Evolutionary conservation across 129 eudicot genomes (phyloP), one percentile per base, ranked within the genome.

Genomic region (Flaveria bidentis): DNA sequence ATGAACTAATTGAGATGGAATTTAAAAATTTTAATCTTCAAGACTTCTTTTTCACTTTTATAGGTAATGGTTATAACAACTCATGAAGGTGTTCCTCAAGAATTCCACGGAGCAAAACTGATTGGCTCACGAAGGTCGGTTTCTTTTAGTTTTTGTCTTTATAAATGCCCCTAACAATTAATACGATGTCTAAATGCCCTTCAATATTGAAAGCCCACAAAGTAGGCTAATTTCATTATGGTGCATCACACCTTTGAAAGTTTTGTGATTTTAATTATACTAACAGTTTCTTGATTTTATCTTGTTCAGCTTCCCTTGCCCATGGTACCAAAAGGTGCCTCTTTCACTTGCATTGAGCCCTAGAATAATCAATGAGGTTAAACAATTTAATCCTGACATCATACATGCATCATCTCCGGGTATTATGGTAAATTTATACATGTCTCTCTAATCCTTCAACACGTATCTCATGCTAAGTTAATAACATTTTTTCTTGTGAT

Each of bases 391-490:
- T 81, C 99, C 99, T 5, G 99, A 95, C 74, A 95, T 95, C 45
- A 89, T 95, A 52, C 99, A 95, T 16, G 99, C 97, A 52, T 91
- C 99, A 15, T 95, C 99, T 26, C 99, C 99, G 26, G 97, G 97
- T 69, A 80, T 95, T 69, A 95, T 95, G 99, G 99, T 95, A 84
- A 51, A 65, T 44, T 75, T 28, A 74, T 50, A 45, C 44, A 56
- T 66, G 61, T 15, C 30, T 67, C 42, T 56, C 53, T 45, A 23
- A 41, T 72, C 58, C 25, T 17, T 26, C 47, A 65, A 45, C 15
- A 28, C 46, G 22, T 28, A 58, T 1, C 20, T 44, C 44, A 11
- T 73, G 22, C 73, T 70, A 61, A 76, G 47, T 23, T 33, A 51
- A 12, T 69, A 58, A 76, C 70, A 68, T 51, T 67, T 57, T 56